Conservation (phyloP, 805 yeast genomes). For the Yamadazyma akitaensis region DNA sequence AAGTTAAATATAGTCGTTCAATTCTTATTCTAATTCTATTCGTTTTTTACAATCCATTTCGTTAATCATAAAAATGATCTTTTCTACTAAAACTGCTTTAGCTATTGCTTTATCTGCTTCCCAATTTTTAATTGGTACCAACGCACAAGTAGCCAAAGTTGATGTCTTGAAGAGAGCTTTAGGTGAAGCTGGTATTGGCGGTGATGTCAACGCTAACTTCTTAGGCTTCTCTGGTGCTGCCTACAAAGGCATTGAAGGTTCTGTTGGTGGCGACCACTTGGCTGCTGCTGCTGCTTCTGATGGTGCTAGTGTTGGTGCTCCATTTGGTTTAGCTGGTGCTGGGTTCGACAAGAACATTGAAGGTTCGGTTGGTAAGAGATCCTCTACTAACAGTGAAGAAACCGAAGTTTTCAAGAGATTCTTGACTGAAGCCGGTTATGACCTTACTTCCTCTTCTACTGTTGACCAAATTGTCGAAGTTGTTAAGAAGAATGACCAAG, state of each 20-base stretch:
- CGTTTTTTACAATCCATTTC: constrained; percentile 3
- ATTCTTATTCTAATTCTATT: constrained; percentile 2
- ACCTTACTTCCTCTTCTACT: constrained; percentile 1
- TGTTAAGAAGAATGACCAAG: constrained; percentile 13
- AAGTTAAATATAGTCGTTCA: constrained; percentile 4
- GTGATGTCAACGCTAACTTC: constrained; percentile 10
- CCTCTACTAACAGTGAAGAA: constrained; percentile 10
- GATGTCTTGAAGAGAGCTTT: constrained; percentile 13
- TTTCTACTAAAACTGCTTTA: constrained; percentile 17
- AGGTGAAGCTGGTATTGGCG: constrained; percentile 10
- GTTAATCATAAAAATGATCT: constrained; percentile 2
- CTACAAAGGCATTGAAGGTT: constrained; percentile 10
- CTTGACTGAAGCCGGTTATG: constrained; percentile 9
- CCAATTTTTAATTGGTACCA: constrained; percentile 14
- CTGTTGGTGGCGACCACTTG: constrained; percentile 15
- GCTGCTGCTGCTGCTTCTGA: constrained; percentile 11
- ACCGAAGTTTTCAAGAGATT: constrained; percentile 10
- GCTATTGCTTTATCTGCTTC: constrained; percentile 19
- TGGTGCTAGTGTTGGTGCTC: constrained; percentile 8
- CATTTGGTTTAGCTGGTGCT: constrained; percentile 7
- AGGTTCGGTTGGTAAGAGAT: constrained; percentile 9
- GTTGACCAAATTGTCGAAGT: constrained; percentile 8
- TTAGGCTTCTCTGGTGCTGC: constrained; percentile 8
- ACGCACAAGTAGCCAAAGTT: constrained; percentile 10
- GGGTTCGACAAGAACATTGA: constrained; percentile 1